These are phyloP conservation scores for Ustilago xerochloae DNA, from an alignment of 1,284 basidiomycete species.

Conservation along the genomic window DNA sequence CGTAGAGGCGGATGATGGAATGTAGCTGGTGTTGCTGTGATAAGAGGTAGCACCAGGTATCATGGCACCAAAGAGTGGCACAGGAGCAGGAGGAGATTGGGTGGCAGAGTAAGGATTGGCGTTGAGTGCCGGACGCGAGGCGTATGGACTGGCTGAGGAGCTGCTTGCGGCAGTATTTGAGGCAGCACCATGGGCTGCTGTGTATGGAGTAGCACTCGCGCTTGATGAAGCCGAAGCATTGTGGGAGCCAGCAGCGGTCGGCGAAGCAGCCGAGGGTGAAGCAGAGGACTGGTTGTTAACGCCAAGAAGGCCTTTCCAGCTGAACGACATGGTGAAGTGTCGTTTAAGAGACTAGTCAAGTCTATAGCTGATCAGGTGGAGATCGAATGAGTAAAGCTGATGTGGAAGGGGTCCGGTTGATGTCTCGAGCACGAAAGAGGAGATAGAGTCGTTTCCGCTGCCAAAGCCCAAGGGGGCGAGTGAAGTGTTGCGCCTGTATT, in stretches of 20 bases:
- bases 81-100: conserved; percentile 4
- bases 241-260: conserved; percentile 6
- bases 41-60: conserved; percentile 19
- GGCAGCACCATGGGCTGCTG: conserved; percentile 1
- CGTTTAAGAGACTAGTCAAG: not conserved
- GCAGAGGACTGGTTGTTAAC: conserved; percentile 31
- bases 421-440: no score
- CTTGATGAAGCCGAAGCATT: conserved; percentile 15
- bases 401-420: no score
- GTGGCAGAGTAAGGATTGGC: conserved; percentile 24
- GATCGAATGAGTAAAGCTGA: no score
- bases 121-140: conserved; percentile 27
- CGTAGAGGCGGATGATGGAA: conserved; percentile 36
- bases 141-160: conserved; percentile 13
- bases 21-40: conserved; percentile 47
- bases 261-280: conserved; percentile 19
- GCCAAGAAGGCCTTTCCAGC: conserved; percentile 63
- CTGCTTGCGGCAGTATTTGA: conserved; percentile 19
- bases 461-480: no score
- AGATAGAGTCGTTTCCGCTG: no score
- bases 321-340: conserved; percentile 59
- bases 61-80: conserved; percentile 34
- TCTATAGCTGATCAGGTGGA: not conserved
- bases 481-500: no score
- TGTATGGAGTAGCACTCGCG: not conserved